Conservation (phyloP, 495 filamentous ascomycete species). For the Talaromyces borbonicus region DNA sequence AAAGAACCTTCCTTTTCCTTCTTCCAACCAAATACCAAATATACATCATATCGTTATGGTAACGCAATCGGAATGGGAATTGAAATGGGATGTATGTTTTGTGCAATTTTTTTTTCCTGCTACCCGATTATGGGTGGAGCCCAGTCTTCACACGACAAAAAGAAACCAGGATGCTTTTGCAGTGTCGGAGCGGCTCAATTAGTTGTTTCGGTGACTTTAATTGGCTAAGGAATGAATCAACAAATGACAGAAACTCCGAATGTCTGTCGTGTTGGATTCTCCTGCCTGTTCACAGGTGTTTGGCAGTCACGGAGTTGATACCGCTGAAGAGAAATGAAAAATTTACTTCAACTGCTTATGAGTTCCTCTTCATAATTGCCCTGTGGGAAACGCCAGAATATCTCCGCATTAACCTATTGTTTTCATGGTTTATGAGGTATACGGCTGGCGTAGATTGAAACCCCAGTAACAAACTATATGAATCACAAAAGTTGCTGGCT, state of each 20-base stretch:
- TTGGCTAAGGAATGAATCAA: too few relatives aligned
- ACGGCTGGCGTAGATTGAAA: conserved; percentile 39
- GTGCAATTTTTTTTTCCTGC: neutral
- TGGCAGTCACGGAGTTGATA: too few relatives aligned
- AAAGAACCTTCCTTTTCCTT: conserved; percentile 1
- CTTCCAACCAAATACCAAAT: conserved; percentile 4
- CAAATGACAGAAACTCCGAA: too few relatives aligned
- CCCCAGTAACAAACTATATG: conserved; percentile 4
- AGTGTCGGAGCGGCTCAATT: too few relatives aligned
- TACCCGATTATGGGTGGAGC: neutral
- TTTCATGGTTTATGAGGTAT: conserved; percentile 42
- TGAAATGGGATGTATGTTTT: neutral
- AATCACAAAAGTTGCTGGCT: conserved; percentile 21
- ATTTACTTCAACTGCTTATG: neutral
- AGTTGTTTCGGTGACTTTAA: too few relatives aligned
- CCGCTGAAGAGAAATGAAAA: conserved; percentile 1
- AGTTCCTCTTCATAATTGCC: neutral
- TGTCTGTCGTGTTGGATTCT: too few relatives aligned
- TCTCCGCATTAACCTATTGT: conserved; percentile 39
- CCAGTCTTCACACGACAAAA: neutral
- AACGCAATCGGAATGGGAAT: neutral
- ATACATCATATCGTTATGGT: conserved; percentile 34
- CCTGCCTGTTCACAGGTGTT: too few relatives aligned
- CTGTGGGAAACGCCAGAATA: conserved; percentile 27
- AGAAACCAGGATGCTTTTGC: neutral